Base-by-base conservation (phyloP, 768 basidiomycete species). In the Mycena polygramma region DNA sequence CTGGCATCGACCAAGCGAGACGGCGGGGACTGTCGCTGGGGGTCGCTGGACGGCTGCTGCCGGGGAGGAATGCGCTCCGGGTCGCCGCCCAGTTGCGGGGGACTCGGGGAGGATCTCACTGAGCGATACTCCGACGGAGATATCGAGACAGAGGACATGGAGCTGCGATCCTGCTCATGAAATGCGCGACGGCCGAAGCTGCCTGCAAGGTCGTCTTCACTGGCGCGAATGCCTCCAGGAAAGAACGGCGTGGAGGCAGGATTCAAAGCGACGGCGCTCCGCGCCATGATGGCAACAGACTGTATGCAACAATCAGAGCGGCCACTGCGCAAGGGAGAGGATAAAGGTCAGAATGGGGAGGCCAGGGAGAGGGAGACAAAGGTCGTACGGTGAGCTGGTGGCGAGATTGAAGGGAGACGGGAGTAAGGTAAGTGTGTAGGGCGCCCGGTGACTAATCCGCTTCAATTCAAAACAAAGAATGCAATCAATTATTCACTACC, bases 211-310 rank as follows among this genome's bases (percentile, higher is more conserved):
- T 91, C 90, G 68, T 91, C 89, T 66, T 90, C 90, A 75, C 77
- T 83, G 73, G 84, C 77, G 72, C 90, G 89, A 74, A 88, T 77
- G 76, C 84, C 87, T 63, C 91, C 92, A 70, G 94, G 94, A 79
- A 94, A 94, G 87, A 95, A 95, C 59, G 94, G 94, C 79, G 90
- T 90, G 68, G 93, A 95, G 71, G 92, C 86, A 73, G 94, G 93
- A 81, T 94, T 94, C 75, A 94, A 83, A 69, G 92, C 62, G 53
- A 68, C 86, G 76, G 88, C 91, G 76, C 90, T 92, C 86, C 89
- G 90, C 71, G 92, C 90, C 91, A 94, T 92, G 78, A 81, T 83
- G 77, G 73, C 69, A 74, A 66, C 60, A 77, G 77, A 77, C 76
- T 73, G 69, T 36, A 17, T 26, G 65, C 53, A 63, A 72, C 60